phyloP scores from a whole-genome alignment of 495 filamentous ascomycete genomes.

The Articulospora tetracladia region DNA sequence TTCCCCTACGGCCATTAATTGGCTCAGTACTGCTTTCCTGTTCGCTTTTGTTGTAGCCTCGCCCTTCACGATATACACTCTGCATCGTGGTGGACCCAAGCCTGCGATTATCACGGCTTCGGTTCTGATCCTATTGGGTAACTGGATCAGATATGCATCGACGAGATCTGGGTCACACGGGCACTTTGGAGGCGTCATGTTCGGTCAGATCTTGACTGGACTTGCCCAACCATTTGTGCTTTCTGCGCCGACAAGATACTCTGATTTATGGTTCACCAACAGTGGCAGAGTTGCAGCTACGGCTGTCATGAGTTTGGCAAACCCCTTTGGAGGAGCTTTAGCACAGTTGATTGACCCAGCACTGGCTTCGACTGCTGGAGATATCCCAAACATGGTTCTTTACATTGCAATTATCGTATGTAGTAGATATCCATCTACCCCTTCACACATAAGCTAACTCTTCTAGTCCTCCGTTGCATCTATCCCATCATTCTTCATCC shows the following conservation, averaged over 20 bases:
- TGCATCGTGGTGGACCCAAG: conserved; percentile 78
- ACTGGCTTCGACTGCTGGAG: conserved; percentile 54
- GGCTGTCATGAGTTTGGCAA: conserved; percentile 77
- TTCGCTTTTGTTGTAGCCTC: conserved; percentile 76
- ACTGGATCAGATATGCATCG: conserved; percentile 91
- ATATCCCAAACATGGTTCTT: conserved; percentile 79
- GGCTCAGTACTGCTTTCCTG: conserved; percentile 82
- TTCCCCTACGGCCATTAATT: conserved; percentile 78
- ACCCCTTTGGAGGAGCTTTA: conserved; percentile 83
- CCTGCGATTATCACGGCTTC: conserved; percentile 70
- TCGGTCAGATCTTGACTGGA: conserved; percentile 91
- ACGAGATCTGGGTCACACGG: conserved; percentile 45
- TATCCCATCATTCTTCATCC: conserved; percentile 84
- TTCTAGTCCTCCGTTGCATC: conserved; percentile 62
- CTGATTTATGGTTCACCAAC: conserved; percentile 91
- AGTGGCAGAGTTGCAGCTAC: conserved; percentile 82
- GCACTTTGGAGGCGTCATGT: conserved; percentile 77
- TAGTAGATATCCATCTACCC: conserved; percentile 2
- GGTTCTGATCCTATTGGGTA: conserved; percentile 70
- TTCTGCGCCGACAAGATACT: conserved; percentile 84
- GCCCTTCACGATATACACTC: conserved; percentile 71
- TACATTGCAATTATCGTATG: conserved; percentile 82
- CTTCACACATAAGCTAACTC: not conserved
- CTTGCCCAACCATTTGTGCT: conserved; percentile 91
- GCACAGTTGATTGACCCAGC: conserved; percentile 82